Percentiles rank a stretch among this genome's conserved stretches.
Conservation (phyloP, 495 filamentous ascomycete genomes). For the Trichoderma reesei region DNA sequence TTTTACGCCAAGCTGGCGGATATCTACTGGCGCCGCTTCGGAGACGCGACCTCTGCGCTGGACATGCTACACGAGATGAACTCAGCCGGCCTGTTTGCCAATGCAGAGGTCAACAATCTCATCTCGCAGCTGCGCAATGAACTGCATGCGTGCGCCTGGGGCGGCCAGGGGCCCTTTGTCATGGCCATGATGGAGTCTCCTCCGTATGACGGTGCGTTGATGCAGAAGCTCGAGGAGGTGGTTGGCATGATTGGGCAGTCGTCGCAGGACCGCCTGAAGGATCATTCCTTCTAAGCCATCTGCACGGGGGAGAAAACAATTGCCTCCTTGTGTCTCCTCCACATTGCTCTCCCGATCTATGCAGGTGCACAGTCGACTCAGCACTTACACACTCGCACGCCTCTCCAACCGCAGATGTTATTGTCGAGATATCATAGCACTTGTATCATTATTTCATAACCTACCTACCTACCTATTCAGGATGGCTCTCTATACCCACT, state of each 20-base stretch:
- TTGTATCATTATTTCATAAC: background rate
- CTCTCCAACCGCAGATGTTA: no score
- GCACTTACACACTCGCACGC: no score
- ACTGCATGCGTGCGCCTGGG: background rate
- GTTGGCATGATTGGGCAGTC: background rate
- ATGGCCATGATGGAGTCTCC: conserved; percentile 8
- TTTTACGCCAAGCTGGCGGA: conserved; percentile 67
- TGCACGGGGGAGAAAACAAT: background rate
- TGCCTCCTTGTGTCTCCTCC: background rate
- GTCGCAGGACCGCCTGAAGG: background rate
- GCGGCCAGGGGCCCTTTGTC: conserved; percentile 9
- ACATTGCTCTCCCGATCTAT: background rate
- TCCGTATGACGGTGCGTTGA: background rate
- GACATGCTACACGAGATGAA: conserved; percentile 71
- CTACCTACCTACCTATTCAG: no score
- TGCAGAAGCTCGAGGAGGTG: background rate
- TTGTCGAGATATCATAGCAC: background rate
- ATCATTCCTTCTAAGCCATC: background rate
- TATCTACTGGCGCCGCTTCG: conserved; percentile 53
- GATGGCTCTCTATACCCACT: no score
- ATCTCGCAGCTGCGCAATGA: background rate
- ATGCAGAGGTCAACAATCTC: conserved; percentile 22
- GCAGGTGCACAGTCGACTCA: no score
- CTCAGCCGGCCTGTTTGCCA: conserved; percentile 51
- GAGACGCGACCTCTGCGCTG: conserved; percentile 50